Percentiles rank a stretch among this genome's conserved stretches.
phyloP scores from a whole-genome alignment of 2,329 filamentous ascomycete genomes.

The Aspergillus amoenus region DNA sequence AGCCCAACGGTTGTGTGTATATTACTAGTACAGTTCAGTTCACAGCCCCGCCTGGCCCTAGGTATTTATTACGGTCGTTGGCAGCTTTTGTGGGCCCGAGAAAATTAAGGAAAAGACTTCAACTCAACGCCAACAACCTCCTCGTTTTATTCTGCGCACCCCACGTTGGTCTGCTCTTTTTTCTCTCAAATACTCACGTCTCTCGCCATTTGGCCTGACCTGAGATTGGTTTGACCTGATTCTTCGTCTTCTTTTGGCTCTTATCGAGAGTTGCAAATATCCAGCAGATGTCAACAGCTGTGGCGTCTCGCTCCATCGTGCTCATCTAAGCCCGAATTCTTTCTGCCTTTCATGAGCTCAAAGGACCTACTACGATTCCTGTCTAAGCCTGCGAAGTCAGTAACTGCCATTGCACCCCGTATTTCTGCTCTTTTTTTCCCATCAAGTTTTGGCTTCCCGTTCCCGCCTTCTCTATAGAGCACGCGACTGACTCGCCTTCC shows the following conservation, averaged over 20 bases:
- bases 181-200: neutral
- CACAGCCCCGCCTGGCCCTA: slow-evolving; percentile 9
- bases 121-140: slow-evolving; percentile 2
- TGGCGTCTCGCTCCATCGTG: slow-evolving; percentile 34
- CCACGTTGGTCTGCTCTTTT: slow-evolving; percentile 16
- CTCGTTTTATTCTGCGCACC: slow-evolving; percentile 9
- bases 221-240: neutral
- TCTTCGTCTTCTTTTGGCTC: slow-evolving; percentile 1
- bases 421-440: neutral
- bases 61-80: neutral
- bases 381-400: slow-evolving; percentile 91
- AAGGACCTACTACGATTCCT: slow-evolving; percentile 89
- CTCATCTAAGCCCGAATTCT: slow-evolving; percentile 34
- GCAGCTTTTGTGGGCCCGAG: slow-evolving; percentile 13
- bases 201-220: slow-evolving; percentile 6
- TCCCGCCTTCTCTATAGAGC: neutral
- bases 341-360: slow-evolving; percentile 75
- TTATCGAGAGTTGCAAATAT: slow-evolving; percentile 2
- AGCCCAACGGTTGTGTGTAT: slow-evolving; percentile 6
- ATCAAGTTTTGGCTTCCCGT: neutral
- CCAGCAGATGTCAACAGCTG: slow-evolving; percentile 35
- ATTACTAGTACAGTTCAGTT: neutral
- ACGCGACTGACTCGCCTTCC: slow-evolving; percentile 19
- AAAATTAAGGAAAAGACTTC: slow-evolving; percentile 12
- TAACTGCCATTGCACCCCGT: neutral